Evolutionary conservation across 352 stramenopile species (phyloP), one percentile per base, ranked within the genome.

Genomic region (Globisporangium polare): DNA sequence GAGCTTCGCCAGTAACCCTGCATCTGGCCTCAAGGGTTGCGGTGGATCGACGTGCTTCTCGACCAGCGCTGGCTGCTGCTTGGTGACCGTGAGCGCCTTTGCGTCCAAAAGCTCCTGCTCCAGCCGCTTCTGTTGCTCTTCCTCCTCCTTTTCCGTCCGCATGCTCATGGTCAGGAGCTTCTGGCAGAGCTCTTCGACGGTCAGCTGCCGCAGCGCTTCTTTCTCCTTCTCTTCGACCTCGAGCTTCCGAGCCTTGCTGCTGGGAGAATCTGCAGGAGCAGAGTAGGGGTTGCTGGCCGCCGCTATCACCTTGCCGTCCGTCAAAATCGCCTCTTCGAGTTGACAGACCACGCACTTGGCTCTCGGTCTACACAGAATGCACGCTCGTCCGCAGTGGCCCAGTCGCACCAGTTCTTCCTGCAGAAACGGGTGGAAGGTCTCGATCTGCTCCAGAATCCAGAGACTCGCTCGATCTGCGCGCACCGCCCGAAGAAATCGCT

Each of bases 361-460:
- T 55, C 31, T 49, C 7, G 67, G 67, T 42, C 55, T 46, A 27
- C 71, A 78, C 13, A 78, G 51, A 9, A 68, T 53, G 51, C 67
- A 77, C 12, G 53, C 35, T 42, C 5, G 53, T 20, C 35, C 22
- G 20, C 33, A 24, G 9, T 29, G 6, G 18, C 50, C 41, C 0
- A 26, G 18, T 8, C 18, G 13, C 9, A 41, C 53, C 24, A 62
- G 20, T 29, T 57, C 60, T 33, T 62, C 60, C 0, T 58, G 31
- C 0, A 74, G 33, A 55, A 80, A 90, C 52, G 74, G 60, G 29
- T 90, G 82, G 55, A 84, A 93, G 3, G 82, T 88, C 42, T 86
- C 80, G 27, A 90, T 62, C 51, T 94, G 82, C 42, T 82, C 41
- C 2, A 94, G 60, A 2, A 89, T 65, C 57, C 63, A 74, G 8